phyloP scores from a whole-genome alignment of 2,329 filamentous ascomycete genomes.

The Alternaria metachromatica region DNA sequence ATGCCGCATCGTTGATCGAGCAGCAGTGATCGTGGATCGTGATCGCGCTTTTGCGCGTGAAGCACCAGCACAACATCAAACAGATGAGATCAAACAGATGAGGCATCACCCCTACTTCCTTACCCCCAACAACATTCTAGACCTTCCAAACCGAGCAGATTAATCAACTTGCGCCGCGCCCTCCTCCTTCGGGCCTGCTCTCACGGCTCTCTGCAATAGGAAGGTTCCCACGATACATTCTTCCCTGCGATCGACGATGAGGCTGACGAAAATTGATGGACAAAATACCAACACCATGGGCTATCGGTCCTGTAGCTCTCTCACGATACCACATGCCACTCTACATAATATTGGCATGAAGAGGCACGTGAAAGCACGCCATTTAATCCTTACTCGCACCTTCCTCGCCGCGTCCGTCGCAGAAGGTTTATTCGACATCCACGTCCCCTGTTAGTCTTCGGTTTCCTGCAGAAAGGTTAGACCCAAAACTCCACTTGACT shows the following conservation, averaged over 20 bases:
- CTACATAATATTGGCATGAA: too few species aligned
- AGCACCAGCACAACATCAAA: not conserved
- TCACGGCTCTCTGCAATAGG: not conserved
- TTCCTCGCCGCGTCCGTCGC: not conserved
- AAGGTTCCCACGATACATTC: not conserved
- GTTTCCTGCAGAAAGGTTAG: not conserved
- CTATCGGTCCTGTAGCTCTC: not conserved
- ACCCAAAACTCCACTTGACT: not conserved
- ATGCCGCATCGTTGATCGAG: not conserved
- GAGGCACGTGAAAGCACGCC: not conserved
- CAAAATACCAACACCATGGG: not conserved
- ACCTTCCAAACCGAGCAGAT: not conserved
- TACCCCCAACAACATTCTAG: not conserved
- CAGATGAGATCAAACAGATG: not conserved
- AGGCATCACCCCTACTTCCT: not conserved
- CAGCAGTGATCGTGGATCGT: not conserved
- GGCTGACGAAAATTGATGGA: not conserved
- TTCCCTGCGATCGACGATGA: not conserved
- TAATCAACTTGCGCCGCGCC: not conserved
- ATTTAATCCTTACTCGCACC: not conserved
- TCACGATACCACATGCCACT: not conserved
- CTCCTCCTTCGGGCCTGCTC: not conserved
- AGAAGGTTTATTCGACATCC: not conserved
- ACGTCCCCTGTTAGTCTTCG: not conserved
- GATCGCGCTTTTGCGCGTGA: not conserved